phyloP scores from a whole-genome alignment of 108 stramenopile genomes.

The Skeletonema potamos region DNA sequence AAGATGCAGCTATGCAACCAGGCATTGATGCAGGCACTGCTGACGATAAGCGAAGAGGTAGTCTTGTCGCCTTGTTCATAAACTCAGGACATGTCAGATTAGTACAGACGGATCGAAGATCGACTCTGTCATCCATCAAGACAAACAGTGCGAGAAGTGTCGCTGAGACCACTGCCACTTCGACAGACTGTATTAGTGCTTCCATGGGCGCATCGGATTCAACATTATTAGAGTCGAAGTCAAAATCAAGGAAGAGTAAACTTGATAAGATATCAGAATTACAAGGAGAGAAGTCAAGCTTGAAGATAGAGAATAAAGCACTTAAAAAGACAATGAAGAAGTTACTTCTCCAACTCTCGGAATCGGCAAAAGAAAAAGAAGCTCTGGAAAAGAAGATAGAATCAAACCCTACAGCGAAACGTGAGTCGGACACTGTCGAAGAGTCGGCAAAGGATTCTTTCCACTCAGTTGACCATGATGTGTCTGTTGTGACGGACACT shows the following conservation, averaged over 20 bases:
- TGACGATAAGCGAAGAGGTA: constrained; percentile 13
- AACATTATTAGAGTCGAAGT: constrained; percentile 3
- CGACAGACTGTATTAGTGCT: neutral
- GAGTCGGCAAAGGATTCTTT: neutral
- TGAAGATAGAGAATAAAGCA: constrained; percentile 37
- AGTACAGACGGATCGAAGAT: constrained; percentile 1
- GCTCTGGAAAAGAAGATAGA: neutral
- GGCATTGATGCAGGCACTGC: neutral
- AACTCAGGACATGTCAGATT: constrained; percentile 36
- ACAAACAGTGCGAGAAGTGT: constrained; percentile 10
- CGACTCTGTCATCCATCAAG: neutral
- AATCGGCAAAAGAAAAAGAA: constrained; percentile 10
- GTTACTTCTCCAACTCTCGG: constrained; percentile 23
- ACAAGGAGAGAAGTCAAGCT: constrained; percentile 19
- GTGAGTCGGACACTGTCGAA: neutral
- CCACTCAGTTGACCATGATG: neutral
- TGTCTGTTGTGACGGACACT: neutral
- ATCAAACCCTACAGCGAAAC: neutral
- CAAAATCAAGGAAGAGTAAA: constrained; percentile 24
- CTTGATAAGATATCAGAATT: constrained; percentile 37
- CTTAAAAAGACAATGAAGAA: constrained; percentile 43
- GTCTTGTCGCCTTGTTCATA: constrained; percentile 28
- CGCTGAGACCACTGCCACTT: neutral
- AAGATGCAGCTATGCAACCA: neutral
- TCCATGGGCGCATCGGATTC: neutral